Evolutionary conservation across 2,329 filamentous ascomycete species (phyloP).

Genomic region (Alternaria ethzedia): DNA sequence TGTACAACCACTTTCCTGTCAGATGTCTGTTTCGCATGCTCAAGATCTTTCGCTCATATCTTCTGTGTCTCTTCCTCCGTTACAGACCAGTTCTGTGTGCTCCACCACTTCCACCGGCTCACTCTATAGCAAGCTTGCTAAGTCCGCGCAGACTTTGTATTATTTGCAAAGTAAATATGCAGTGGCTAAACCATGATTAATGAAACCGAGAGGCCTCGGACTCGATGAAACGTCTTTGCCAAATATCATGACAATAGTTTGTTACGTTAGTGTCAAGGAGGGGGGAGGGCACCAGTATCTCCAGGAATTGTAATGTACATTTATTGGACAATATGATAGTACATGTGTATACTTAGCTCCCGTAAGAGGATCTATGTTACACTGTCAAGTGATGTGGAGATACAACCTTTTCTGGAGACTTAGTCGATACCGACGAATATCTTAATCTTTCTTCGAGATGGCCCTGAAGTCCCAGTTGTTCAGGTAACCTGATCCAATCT

Average conservation of each 20-base stretch:
- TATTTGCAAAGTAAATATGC: neutral
- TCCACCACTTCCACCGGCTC: neutral
- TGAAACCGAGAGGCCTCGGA: neutral
- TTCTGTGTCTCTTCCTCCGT: neutral
- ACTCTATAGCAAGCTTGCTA: neutral
- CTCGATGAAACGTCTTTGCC: neutral
- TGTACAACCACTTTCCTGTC: neutral
- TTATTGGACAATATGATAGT: neutral
- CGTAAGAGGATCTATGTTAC: neutral
- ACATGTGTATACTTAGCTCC: neutral
- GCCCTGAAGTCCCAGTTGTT: constrained; percentile 50
- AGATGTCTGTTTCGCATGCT: neutral
- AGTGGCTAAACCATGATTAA: neutral
- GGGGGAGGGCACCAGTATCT: neutral
- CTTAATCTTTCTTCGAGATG: constrained; percentile 32
- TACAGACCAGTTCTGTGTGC: neutral
- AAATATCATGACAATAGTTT: neutral
- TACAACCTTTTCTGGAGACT: neutral
- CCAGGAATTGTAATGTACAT: neutral
- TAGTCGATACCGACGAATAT: neutral
- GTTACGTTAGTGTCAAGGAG: neutral
- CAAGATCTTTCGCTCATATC: neutral
- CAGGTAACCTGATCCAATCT: constrained; percentile 48
- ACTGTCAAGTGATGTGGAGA: neutral
- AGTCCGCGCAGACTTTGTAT: neutral